phyloP scores from a whole-genome alignment of 495 filamentous ascomycete species.

The Chaetomium cochliodes region DNA sequence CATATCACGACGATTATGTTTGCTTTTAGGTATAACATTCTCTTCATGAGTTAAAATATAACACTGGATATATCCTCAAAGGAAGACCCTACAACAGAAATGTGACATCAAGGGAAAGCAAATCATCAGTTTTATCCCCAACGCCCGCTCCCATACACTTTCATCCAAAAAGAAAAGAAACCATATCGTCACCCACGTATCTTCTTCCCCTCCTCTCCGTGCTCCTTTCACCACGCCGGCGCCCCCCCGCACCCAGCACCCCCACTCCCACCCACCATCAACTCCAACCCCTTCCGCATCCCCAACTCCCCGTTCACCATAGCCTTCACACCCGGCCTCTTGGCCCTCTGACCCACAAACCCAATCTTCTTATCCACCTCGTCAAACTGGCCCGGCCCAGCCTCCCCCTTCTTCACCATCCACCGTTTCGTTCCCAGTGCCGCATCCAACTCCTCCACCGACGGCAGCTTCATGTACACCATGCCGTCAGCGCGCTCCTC shows the following conservation, averaged over 20 bases:
- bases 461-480: conserved; percentile 84
- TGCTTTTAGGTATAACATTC: neutral
- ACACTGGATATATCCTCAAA: neutral
- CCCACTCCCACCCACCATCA: conserved; percentile 32
- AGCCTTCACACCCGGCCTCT: conserved; percentile 44
- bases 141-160: neutral
- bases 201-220: neutral
- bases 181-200: neutral
- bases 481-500: conserved; percentile 61
- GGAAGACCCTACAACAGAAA: neutral
- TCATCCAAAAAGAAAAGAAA: neutral
- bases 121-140: neutral
- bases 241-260: conserved; percentile 43
- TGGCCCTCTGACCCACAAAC: conserved; percentile 41
- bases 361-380: conserved; percentile 65
- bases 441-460: conserved; percentile 79
- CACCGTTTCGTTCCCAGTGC: conserved; percentile 79
- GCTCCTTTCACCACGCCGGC: conserved; percentile 64
- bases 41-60: neutral
- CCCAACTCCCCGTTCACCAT: conserved; percentile 41
- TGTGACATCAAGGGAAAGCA: neutral
- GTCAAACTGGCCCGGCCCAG: conserved; percentile 57
- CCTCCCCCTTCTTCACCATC: conserved; percentile 76
- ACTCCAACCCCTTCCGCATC: conserved; percentile 44
- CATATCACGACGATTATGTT: neutral